Evolutionary conservation across 345 rosid genomes (phyloP), one percentile per base, ranked within the genome.

Genomic region (Citrus cavaleriei): DNA sequence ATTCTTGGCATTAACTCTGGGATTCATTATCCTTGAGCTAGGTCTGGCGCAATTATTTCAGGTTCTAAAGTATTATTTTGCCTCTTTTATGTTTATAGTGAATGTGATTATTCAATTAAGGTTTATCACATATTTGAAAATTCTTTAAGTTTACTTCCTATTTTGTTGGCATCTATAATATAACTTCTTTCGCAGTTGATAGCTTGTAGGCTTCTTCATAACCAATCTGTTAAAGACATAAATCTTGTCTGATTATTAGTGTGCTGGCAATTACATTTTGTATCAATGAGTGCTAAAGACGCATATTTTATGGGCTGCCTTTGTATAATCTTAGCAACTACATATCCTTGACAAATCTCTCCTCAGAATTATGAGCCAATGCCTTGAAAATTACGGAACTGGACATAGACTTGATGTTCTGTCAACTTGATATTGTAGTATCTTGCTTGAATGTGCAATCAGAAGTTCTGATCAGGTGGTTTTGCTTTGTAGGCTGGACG

Each of bases 401-500:
- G 59, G 3, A 42, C 42, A 8, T 62, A 21, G 35, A 46, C 10
- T 46, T 49, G 63, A 10, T 59, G 18, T n/a, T 60, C 42, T 34
- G 72, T 37, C 25, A 40, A 51, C 30, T 46, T 51, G 16, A 68
- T 69, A 40, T 46, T 25, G 24, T 75, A 51, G 12, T 38, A 14
- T 77, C 40, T 57, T 81, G 58, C 66, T 75, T 73, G 72, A n/a
- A 61, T 62, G 21, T 70, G 49, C 32, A 55, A 68, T 61, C 61
- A 22, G 51, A 46, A 60, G 55, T 69, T 65, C 68, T 71, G 57
- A 80, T 73, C 65, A 61, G 57, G 68, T 69, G 77, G 68, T 75
- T 68, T 68, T 49, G 30, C 58, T 18, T 69, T 83, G 72, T 85
- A 93, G 98, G 91, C 65, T 59, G 85, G 90, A 61, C 90, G 79